A percentile compares a stretch with the other conserved stretches of the same genome.
Evolutionary conservation across 805 yeast genomes (phyloP).

Genomic region (Ogataea ramenticola): DNA sequence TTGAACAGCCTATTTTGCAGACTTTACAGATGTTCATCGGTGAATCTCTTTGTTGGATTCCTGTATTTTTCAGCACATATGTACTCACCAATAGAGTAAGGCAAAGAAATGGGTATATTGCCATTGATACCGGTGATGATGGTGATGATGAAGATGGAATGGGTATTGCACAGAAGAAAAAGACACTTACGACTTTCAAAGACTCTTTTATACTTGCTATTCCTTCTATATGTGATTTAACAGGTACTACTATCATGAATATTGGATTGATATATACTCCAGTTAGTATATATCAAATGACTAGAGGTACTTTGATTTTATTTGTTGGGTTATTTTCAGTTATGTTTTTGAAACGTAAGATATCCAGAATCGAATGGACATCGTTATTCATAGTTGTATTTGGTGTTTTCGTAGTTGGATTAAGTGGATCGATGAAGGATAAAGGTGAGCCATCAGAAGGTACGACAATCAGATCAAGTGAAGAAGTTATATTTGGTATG

Average conservation of each 20-base stretch:
- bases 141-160: neutral
- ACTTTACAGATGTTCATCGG: conserved; percentile 79
- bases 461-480: neutral
- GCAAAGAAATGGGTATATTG: neutral
- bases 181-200: conserved; percentile 10
- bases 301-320: conserved; percentile 69
- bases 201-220: conserved; percentile 36
- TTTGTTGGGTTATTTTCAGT: conserved; percentile 71
- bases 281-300: conserved; percentile 79
- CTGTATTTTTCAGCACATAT: conserved; percentile 11
- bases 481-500: conserved; percentile 46
- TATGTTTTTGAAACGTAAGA: conserved; percentile 46
- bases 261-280: conserved; percentile 70
- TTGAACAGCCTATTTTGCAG: conserved; percentile 75
- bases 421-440: conserved; percentile 45
- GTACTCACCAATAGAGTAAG: neutral
- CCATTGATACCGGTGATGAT: neutral
- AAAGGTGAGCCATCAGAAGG: too few species aligned
- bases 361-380: conserved; percentile 61
- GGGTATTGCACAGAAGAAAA: conserved; percentile 1
- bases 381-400: conserved; percentile 54
- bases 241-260: conserved; percentile 70
- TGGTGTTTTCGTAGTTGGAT: conserved; percentile 69
- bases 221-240: conserved; percentile 66
- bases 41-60: conserved; percentile 40